Evolutionary conservation across 306 rosid genomes (phyloP).

Genomic region (Vigna nakashimae): DNA sequence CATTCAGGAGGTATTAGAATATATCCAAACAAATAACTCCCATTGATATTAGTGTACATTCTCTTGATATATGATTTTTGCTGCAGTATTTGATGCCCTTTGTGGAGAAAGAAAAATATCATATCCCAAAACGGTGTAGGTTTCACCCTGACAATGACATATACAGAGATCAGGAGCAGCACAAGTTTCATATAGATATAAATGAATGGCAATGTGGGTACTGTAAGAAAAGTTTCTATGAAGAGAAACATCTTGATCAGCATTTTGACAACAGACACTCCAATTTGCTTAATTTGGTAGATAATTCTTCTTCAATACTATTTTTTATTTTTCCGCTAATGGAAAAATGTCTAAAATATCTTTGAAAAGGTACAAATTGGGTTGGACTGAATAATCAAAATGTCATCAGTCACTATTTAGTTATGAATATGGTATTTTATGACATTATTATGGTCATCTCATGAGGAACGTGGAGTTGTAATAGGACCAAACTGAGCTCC

Average conservation of each 20-base stretch:
- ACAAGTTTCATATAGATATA: slow-evolving; percentile 54
- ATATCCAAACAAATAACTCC: slow-evolving; percentile 17
- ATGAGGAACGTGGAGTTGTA: slow-evolving; percentile 1
- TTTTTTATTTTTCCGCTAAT: slow-evolving; percentile 25
- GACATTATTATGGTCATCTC: slow-evolving; percentile 26
- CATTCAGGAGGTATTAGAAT: slow-evolving; percentile 59
- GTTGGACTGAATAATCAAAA: slow-evolving; percentile 18
- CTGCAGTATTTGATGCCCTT: slow-evolving; percentile 62
- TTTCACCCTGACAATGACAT: slow-evolving; percentile 62
- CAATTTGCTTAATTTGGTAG: slow-evolving; percentile 71
- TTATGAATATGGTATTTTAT: slow-evolving; percentile 5
- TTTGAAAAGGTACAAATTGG: background rate
- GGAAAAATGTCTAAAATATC: slow-evolving; percentile 12
- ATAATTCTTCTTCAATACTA: slow-evolving; percentile 26
- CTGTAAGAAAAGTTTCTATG: slow-evolving; percentile 61
- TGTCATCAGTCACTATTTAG: background rate
- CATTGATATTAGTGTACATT: slow-evolving; percentile 29
- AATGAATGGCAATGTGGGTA: slow-evolving; percentile 64
- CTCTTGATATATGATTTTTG: slow-evolving; percentile 34
- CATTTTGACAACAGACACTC: slow-evolving; percentile 81
- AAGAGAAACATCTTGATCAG: slow-evolving; percentile 71
- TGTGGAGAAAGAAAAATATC: slow-evolving; percentile 59
- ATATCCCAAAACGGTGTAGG: slow-evolving; percentile 56
- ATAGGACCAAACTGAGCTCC: background rate
- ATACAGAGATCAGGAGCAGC: slow-evolving; percentile 65